Base-by-base conservation (phyloP, 139 green algal species). In the Chlorella vulgaris region DNA sequence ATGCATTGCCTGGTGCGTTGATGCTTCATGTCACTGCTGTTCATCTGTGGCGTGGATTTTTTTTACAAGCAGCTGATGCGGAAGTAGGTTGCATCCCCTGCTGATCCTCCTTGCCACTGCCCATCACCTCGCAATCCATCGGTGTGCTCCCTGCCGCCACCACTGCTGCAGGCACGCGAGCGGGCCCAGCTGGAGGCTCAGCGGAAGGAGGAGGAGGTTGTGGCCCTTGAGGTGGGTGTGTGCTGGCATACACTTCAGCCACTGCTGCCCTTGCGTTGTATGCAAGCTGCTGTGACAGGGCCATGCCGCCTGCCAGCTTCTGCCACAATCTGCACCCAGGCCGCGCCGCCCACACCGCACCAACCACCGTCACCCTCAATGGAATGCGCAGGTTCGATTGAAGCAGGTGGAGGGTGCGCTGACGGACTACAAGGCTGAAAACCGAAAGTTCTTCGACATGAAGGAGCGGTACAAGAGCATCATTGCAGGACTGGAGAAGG, bases 131-230 rank as follows among this genome's bases (percentile, higher is more conserved):
- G n/a, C n/a, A n/a, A n/a, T n/a, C n/a, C n/a, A n/a, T n/a, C n/a
- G n/a, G n/a, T n/a, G n/a, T 76, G 2, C 28, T 61, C 38, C 7
- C 43, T 50, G 18, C 19, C 31, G 19, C 10, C 36, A 4, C 4
- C 15, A 6, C 19, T 4, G 7, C 33, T 26, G n/a, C 74, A 81
- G 60, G 83, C 67, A 1, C 51, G 77, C 2, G 83, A 87, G 51
- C 65, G 83, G 4, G 80, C 71, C 10, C 36, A 65, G 33, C 35
- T 31, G 24, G 83, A 87, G 67, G 38, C 80, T 53, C 43, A 65
- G 26, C 67, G 74, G 36, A 87, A 82, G 69, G 83, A 87, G 68
- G 83, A 87, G 75, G 83, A 87, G 74, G 71, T 84, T 22, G 83
- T 75, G 26, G 26, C 65, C 24, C 53, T 87, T 18, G 65, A 83